A percentile compares a stretch with the other conserved stretches of the same genome.
phyloP scores from a whole-genome alignment of 2,329 filamentous ascomycete species.

The Dactylellina drechsleri region DNA sequence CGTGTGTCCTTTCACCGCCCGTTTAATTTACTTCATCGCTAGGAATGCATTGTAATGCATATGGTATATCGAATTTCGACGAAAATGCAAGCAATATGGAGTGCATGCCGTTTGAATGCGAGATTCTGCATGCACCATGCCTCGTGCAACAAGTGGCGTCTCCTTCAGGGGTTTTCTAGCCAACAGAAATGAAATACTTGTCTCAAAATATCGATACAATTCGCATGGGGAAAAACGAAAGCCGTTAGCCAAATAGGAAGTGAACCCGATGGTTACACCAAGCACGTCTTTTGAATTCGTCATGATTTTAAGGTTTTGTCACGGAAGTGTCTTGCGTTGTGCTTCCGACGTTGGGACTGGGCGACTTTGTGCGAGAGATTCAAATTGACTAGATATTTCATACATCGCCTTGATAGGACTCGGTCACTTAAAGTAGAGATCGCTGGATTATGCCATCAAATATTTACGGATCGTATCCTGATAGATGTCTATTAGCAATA shows the following conservation, averaged over 20 bases:
- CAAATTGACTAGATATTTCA: no score
- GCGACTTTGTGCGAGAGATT: no score
- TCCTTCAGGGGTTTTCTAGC: neutral
- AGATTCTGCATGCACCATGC: neutral
- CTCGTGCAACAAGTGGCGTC: neutral
- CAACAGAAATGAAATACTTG: neutral
- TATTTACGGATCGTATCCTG: neutral
- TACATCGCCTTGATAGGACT: neutral
- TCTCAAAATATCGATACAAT: neutral
- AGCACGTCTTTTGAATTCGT: neutral
- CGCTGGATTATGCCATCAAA: neutral
- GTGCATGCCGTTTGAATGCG: neutral
- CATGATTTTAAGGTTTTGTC: neutral
- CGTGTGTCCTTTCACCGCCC: no score
- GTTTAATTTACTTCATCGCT: no score
- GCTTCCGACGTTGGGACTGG: neutral
- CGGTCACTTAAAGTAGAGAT: neutral
- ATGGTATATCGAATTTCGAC: no score
- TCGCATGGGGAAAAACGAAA: neutral
- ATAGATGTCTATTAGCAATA: no score
- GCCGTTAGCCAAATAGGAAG: constrained; percentile 6
- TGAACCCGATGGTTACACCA: constrained; percentile 1
- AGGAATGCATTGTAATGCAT: no score
- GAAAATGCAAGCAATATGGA: neutral
- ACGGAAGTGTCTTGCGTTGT: neutral